phyloP scores from a whole-genome alignment of 257 asterid genomes.

The Gardenia jasminoides region DNA sequence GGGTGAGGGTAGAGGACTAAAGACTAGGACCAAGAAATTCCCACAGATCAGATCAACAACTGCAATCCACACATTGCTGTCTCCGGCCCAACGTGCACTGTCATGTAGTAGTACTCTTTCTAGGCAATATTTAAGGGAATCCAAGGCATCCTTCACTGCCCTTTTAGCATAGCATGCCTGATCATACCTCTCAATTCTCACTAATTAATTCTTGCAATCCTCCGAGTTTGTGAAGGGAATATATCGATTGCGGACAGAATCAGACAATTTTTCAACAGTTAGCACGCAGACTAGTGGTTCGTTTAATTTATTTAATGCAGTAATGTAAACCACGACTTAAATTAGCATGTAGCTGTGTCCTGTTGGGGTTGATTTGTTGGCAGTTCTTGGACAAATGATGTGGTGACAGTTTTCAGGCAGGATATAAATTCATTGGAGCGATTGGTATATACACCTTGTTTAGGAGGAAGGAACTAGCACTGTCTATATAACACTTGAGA shows the following conservation, averaged over 20 bases:
- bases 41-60: background rate
- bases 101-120: conserved; percentile 32
- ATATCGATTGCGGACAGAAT: background rate
- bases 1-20: background rate
- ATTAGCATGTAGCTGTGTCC: background rate
- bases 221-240: conserved; percentile 5
- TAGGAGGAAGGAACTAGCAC: background rate
- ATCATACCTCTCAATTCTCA: background rate
- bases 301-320: background rate
- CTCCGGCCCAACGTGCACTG: conserved; percentile 38
- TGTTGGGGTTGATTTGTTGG: background rate
- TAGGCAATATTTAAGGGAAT: conserved; percentile 30
- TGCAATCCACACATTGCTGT: conserved; percentile 40
- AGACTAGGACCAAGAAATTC: background rate
- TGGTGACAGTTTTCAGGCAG: background rate
- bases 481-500: background rate
- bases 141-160: conserved; percentile 29
- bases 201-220: conserved; percentile 16
- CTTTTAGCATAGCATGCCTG: background rate
- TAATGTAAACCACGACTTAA: background rate
- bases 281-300: background rate
- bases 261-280: background rate
- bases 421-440: too few species aligned
- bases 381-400: background rate
- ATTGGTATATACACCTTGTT: background rate